A percentile compares a stretch with the other conserved stretches of the same genome.
Evolutionary conservation across 1,139 yeast species (phyloP).

Genomic region (Nadsonia commutata): DNA sequence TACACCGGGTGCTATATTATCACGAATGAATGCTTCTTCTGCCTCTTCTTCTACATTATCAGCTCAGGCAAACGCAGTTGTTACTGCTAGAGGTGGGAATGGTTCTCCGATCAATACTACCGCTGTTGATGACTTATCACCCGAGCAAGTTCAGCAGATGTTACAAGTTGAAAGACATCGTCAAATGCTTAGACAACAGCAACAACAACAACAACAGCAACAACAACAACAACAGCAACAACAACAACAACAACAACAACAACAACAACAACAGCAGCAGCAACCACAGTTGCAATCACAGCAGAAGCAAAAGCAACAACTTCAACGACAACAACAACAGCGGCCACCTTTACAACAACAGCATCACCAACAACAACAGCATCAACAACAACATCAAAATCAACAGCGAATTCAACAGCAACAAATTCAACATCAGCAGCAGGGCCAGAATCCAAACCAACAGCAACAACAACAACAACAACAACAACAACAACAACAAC

Average conservation of each 20-base stretch:
- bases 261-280: slow-evolving; percentile 10
- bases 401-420: background rate
- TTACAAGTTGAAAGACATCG: slow-evolving; percentile 5
- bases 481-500: slow-evolving; percentile 2
- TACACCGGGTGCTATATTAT: background rate
- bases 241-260: slow-evolving; percentile 12
- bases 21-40: slow-evolving; percentile 8
- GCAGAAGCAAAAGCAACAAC: slow-evolving; percentile 4
- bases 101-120: slow-evolving; percentile 6
- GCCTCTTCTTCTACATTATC: slow-evolving; percentile 10
- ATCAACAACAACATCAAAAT: background rate
- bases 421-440: background rate
- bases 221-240: slow-evolving; percentile 9
- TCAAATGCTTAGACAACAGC: slow-evolving; percentile 7
- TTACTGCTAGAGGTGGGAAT: slow-evolving; percentile 7
- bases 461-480: slow-evolving; percentile 4
- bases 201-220: slow-evolving; percentile 10
- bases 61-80: slow-evolving; percentile 6
- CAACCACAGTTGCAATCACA: slow-evolving; percentile 8
- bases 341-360: slow-evolving; percentile 5
- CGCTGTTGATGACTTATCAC: slow-evolving; percentile 3
- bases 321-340: slow-evolving; percentile 5
- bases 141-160: slow-evolving; percentile 8
- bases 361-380: slow-evolving; percentile 2
- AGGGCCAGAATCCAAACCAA: background rate